phyloP scores from a whole-genome alignment of 2,329 filamentous ascomycete species.

The Talaromyces sp. region DNA sequence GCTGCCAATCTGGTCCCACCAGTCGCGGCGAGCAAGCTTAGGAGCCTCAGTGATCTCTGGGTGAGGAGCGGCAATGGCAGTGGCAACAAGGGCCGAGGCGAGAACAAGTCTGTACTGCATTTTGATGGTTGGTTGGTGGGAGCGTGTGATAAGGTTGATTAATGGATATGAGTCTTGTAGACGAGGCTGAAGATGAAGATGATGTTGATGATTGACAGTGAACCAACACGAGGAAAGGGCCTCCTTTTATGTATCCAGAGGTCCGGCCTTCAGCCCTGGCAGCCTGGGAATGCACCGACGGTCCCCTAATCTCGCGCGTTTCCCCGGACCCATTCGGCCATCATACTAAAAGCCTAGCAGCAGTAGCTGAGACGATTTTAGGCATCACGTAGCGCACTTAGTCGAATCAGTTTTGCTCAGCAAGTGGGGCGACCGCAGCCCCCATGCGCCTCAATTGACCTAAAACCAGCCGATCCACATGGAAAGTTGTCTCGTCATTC shows the following conservation, averaged over 20 bases:
- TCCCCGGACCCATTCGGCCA: background rate
- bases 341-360: background rate
- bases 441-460: background rate
- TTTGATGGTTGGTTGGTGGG: background rate
- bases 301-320: background rate
- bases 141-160: background rate
- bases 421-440: background rate
- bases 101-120: constrained; percentile 12
- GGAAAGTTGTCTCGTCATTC: background rate
- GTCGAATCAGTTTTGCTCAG: background rate
- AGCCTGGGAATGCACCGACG: background rate
- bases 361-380: background rate
- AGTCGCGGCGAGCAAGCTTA: constrained; percentile 1
- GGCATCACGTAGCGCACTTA: background rate
- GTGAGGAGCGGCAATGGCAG: constrained; percentile 7
- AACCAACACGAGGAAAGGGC: background rate
- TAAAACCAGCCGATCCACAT: background rate
- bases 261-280: background rate
- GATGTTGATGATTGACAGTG: background rate
- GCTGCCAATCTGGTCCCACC: constrained; percentile 8
- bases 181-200: background rate
- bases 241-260: constrained; percentile 7
- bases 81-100: constrained; percentile 5
- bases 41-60: constrained; percentile 12
- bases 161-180: background rate